These are phyloP conservation scores for Alternaria brassicicola DNA, from an alignment of 2,329 filamentous ascomycete genomes.

Conservation along the genomic window DNA sequence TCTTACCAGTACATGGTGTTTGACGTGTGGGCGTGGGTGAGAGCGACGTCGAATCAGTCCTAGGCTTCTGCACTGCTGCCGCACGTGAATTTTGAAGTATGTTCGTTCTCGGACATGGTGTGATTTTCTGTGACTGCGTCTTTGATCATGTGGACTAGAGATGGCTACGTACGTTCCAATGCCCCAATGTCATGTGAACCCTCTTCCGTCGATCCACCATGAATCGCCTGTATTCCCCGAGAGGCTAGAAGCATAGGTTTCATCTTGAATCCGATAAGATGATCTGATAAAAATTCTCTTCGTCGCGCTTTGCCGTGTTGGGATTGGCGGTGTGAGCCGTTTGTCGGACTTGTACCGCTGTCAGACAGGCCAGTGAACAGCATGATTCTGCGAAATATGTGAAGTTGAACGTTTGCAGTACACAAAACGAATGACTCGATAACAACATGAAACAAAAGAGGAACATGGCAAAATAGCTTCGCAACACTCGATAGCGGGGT, in stretches of 20 bases:
- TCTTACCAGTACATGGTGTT: neutral
- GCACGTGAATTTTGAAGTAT: neutral
- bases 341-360: neutral
- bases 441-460: neutral
- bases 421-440: fast-evolving
- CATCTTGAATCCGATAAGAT: neutral
- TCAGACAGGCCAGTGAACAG: neutral
- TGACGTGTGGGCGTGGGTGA: neutral
- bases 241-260: neutral
- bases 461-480: neutral
- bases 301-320: neutral
- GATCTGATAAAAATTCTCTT: slow-evolving; percentile 1
- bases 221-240: neutral
- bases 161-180: neutral
- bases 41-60: neutral
- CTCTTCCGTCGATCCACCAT: neutral
- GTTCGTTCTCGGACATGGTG: neutral
- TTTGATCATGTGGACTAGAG: neutral
- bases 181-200: neutral
- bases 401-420: neutral
- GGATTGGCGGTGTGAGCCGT: neutral
- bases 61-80: neutral
- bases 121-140: neutral
- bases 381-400: neutral
- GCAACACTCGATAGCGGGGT: neutral